Evolutionary conservation across 2,329 filamentous ascomycete genomes (phyloP).

Genomic region (Sarocladium brachiariae): DNA sequence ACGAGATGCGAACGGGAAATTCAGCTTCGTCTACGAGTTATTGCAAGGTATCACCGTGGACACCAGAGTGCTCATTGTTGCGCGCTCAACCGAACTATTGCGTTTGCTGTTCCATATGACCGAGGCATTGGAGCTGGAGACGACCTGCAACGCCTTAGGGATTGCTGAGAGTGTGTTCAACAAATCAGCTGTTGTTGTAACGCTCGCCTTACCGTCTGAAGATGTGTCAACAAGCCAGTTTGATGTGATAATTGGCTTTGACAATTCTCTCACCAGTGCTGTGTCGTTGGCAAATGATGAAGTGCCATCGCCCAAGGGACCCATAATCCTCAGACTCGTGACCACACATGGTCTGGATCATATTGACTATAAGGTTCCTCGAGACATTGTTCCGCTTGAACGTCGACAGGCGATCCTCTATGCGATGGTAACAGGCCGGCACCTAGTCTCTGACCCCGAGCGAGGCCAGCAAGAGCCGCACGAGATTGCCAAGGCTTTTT

Average conservation of each 20-base stretch:
- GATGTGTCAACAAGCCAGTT: conserved; percentile 28
- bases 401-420: conserved; percentile 39
- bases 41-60: conserved; percentile 36
- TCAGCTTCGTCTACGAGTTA: conserved; percentile 51
- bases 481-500: conserved; percentile 40
- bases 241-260: conserved; percentile 48
- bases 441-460: conserved; percentile 35
- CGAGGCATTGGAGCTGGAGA: conserved; percentile 30
- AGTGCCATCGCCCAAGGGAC: conserved; percentile 21
- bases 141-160: conserved; percentile 24
- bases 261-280: conserved; percentile 40
- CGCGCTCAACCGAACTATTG: conserved; percentile 40
- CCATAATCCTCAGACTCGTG: conserved; percentile 42
- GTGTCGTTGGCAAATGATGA: conserved; percentile 15
- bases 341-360: conserved; percentile 50
- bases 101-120: conserved; percentile 47
- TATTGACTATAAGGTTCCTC: conserved; percentile 38
- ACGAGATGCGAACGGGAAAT: conserved; percentile 52
- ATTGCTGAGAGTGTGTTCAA: conserved; percentile 19
- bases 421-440: conserved; percentile 27
- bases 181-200: conserved; percentile 30
- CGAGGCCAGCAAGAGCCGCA: conserved; percentile 34
- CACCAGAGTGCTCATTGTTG: conserved; percentile 47
- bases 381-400: conserved; percentile 31
- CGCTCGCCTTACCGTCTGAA: conserved; percentile 35